These are phyloP conservation scores for Neophaeococcomyces aloes DNA, from an alignment of 2,329 filamentous ascomycete species.

Conservation along the genomic window DNA sequence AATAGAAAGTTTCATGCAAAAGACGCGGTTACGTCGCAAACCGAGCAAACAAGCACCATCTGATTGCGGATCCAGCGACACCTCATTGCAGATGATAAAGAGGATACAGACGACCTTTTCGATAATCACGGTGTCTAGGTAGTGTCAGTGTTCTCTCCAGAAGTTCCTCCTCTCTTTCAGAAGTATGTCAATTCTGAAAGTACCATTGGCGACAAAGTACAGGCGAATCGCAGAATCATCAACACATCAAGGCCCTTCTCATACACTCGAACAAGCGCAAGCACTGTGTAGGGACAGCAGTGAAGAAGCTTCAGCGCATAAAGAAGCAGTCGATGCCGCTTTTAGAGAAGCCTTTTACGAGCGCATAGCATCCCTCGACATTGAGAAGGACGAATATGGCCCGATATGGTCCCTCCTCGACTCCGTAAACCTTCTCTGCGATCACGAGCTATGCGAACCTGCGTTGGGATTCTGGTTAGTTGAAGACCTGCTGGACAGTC, in stretches of 20 bases:
- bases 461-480: conserved; percentile 80
- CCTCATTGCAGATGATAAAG: no score
- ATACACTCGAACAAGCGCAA: neutral
- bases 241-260: neutral
- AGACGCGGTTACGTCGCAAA: conserved; percentile 14
- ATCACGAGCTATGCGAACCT: conserved; percentile 61
- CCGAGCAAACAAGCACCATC: neutral
- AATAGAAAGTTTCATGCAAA: conserved; percentile 25
- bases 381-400: conserved; percentile 68
- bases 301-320: conserved; percentile 39
- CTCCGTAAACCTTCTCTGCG: conserved; percentile 76
- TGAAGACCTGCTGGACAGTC: conserved; percentile 90
- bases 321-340: conserved; percentile 70
- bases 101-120: no score
- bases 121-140: neutral
- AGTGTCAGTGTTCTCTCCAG: neutral
- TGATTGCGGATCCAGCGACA: neutral
- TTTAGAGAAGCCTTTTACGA: conserved; percentile 70
- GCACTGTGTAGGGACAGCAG: neutral
- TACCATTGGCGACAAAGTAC: conserved; percentile 16
- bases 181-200: conserved; percentile 16
- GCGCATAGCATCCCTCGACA: conserved; percentile 61
- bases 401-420: conserved; percentile 90
- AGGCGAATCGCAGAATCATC: conserved; percentile 13
- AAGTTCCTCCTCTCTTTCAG: neutral